A percentile compares a stretch with the other conserved stretches of the same genome.
Evolutionary conservation across 208 protist genomes (phyloP).

Genomic region (Tritrichomonas musculus): DNA sequence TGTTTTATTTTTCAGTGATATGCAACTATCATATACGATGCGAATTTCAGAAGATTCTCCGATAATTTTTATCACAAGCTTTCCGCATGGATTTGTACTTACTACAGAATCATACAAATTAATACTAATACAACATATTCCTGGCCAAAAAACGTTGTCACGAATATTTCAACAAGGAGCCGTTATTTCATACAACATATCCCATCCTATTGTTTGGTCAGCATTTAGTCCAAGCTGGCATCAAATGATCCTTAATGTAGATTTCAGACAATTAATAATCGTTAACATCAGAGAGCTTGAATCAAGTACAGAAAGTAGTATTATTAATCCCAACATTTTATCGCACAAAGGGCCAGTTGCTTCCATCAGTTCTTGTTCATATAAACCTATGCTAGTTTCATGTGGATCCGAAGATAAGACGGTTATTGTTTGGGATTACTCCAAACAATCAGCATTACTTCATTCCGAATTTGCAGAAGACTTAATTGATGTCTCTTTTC

Average conservation of each 20-base stretch:
- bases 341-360: background rate
- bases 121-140: background rate
- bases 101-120: background rate
- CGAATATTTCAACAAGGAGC: background rate
- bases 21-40: background rate
- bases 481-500: background rate
- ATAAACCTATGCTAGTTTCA: background rate
- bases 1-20: background rate
- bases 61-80: background rate
- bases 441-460: background rate
- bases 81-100: background rate
- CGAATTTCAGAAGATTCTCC: background rate
- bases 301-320: background rate
- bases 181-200: background rate
- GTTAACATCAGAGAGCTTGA: background rate
- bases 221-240: background rate
- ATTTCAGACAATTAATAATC: background rate
- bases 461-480: background rate
- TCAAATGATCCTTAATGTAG: conserved; percentile 25
- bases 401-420: background rate
- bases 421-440: conserved; percentile 30
- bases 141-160: background rate
- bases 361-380: background rate
- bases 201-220: background rate
- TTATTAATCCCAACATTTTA: conserved; percentile 3